Percentiles rank a stretch among this genome's conserved stretches.
Conservation (phyloP, 2,329 filamentous ascomycete genomes). For the Nemania sp. region DNA sequence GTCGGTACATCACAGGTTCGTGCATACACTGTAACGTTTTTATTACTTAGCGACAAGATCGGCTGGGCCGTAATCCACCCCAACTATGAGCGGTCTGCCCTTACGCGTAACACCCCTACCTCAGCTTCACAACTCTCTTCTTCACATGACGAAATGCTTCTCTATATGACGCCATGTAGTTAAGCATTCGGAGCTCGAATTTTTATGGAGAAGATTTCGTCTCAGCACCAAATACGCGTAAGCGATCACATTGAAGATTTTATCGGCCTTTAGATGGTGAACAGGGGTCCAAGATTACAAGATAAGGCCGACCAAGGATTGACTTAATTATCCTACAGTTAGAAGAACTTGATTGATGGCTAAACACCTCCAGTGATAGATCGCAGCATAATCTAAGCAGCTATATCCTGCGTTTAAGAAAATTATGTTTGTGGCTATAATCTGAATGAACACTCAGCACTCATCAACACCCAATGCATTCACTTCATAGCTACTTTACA, state of each 20-base stretch:
- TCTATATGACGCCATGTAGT: neutral
- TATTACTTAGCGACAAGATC: neutral
- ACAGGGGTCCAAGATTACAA: neutral
- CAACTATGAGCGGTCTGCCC: constrained; percentile 1
- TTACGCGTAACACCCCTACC: constrained; percentile 2
- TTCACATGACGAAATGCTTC: neutral
- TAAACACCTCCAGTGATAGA: neutral
- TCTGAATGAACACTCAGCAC: too few species aligned
- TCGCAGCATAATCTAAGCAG: too few species aligned
- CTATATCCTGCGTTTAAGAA: too few species aligned
- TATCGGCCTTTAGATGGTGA: neutral
- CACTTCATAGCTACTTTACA: too few species aligned
- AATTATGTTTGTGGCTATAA: too few species aligned
- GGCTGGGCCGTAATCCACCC: constrained; percentile 13
- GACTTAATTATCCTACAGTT: too few species aligned
- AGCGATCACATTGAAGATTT: constrained; percentile 3
- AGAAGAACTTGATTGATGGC: neutral
- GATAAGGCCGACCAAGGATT: neutral
- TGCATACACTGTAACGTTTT: neutral
- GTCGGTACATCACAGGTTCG: neutral
- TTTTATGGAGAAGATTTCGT: constrained; percentile 1
- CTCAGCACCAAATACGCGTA: constrained; percentile 10
- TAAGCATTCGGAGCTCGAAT: neutral
- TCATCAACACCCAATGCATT: too few species aligned
- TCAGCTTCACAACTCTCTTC: neutral